A percentile compares a stretch with the other conserved stretches of the same genome.
Evolutionary conservation across 345 rosid species (phyloP).

Genomic region (Ailanthus altissimus): DNA sequence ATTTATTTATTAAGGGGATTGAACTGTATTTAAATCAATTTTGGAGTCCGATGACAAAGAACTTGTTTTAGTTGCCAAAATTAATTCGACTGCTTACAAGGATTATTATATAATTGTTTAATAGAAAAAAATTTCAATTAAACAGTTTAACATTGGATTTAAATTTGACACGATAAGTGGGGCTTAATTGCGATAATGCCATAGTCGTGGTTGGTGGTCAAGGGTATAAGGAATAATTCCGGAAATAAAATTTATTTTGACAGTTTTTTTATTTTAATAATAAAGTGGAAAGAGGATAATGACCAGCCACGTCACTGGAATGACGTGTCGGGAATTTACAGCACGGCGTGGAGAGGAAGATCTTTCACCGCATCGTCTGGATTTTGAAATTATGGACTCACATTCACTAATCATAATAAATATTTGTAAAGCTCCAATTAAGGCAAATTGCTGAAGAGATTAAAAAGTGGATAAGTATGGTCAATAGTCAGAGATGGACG

Average conservation of each 20-base stretch:
- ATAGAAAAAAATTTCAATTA: too few species aligned
- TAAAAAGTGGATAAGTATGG: not conserved
- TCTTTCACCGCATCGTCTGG: not conserved
- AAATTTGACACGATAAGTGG: not conserved
- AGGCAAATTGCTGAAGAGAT: not conserved
- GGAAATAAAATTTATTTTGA: not conserved
- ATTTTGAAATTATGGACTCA: not conserved
- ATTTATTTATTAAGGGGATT: conserved; percentile 25
- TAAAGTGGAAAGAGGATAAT: conserved; percentile 4
- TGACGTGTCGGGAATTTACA: conserved; percentile 9
- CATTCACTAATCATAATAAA: not conserved
- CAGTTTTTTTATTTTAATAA: not conserved
- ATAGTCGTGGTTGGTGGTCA: not conserved
- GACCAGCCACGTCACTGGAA: conserved; percentile 13
- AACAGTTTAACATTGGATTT: not conserved
- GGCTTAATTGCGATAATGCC: not conserved
- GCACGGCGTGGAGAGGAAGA: not conserved
- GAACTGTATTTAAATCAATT: conserved; percentile 40
- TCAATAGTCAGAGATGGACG: too few species aligned
- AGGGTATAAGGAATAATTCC: not conserved
- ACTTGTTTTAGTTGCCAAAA: not conserved
- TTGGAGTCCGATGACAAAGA: conserved; percentile 42
- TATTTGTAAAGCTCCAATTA: not conserved
- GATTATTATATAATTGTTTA: too few species aligned
- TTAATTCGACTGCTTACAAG: not conserved